Base-by-base conservation (phyloP, 2,329 filamentous ascomycete species). In the Pyricularia sp. region DNA sequence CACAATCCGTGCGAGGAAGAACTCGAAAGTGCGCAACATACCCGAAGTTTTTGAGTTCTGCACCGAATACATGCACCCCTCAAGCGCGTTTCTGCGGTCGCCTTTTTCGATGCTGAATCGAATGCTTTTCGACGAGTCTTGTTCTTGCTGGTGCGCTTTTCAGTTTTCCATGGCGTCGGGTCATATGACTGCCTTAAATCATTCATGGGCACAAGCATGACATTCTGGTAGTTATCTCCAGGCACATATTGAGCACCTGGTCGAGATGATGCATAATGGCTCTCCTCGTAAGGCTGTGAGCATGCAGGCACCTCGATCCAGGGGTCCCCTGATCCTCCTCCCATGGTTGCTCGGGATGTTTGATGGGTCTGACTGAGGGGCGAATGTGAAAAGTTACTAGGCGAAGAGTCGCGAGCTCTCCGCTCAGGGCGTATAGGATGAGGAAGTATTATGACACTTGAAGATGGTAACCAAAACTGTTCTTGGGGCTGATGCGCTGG, bases 31-130 rank as follows among this genome's bases (percentile, higher is more conserved):
- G 4, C 8, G 30, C 8, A 2, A 72, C 78, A 68, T 74, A 80
- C 79, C 26, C 74, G 73, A 62, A 78, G 72, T 19, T 77, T 77
- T 67, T 81, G 79, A 65, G 76, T 76, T 40, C 76, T 75, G 67
- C 79, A 81, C 13, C 78, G 73, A 19, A 80, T 70, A 62, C 79
- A 81, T 0, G 79, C 79, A 31, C 74, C 75, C 22, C 71, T 68
- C 12, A 68, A 71, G 13, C 77, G 72, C 1, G 76, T 78, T 16
- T 71, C 70, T 28, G 72, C 71, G 0, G 75, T 77, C 60, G 73
- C 70, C n/a, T 70, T 69, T 66, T 7, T 70, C 67, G 1, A 69
- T 68, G 40, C 75, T 3, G 19, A n/a, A n/a, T 49, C 40, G 40
- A 49, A 73, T 0, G 67, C 66, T 7, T 64, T 57, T 57, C 53